Evolutionary conservation across 371 early-diverging fungal genomes (phyloP).

Genomic region (Apophysomyces trapeziformis): DNA sequence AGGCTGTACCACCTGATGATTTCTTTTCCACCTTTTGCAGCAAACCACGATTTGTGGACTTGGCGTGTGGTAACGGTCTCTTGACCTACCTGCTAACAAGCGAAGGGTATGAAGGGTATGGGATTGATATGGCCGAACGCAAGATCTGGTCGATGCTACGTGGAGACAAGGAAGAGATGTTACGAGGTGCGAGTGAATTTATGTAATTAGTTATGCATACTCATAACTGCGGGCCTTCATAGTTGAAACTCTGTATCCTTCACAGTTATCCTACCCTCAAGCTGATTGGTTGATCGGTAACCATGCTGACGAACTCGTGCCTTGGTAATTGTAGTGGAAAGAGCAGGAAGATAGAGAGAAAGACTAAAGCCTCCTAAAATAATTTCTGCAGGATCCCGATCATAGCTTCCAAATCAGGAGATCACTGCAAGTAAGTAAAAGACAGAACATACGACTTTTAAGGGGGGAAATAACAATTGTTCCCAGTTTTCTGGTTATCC

Average conservation of each 20-base stretch:
- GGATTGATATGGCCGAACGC: constrained; percentile 78
- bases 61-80: constrained; percentile 94
- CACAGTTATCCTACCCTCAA: constrained; percentile 45
- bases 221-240: constrained; percentile 24
- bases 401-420: constrained; percentile 70
- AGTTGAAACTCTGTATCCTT: constrained; percentile 70
- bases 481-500: constrained; percentile 39
- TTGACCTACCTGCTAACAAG: constrained; percentile 77
- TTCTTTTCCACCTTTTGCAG: constrained; percentile 20
- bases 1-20: too few species aligned
- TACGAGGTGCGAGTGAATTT: constrained; percentile 36
- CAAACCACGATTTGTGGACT: constrained; percentile 77
- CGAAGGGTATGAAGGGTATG: constrained; percentile 82
- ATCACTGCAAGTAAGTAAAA: constrained; percentile 55
- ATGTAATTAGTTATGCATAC: constrained; percentile 9
- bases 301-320: constrained; percentile 90
- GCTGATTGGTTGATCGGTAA: constrained; percentile 89
- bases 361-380: constrained; percentile 9
- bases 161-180: constrained; percentile 28
- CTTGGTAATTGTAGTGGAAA: constrained; percentile 63
- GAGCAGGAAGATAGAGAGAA: constrained; percentile 9
- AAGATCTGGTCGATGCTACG: constrained; percentile 72
- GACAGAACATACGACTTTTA: constrained; percentile 6
- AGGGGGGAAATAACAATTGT: constrained; percentile 2
- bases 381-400: constrained; percentile 64